Percentiles rank a stretch among this genome's conserved stretches.
Conservation (phyloP, 352 stramenopile species). For the Globisporangium uncinulatum region DNA sequence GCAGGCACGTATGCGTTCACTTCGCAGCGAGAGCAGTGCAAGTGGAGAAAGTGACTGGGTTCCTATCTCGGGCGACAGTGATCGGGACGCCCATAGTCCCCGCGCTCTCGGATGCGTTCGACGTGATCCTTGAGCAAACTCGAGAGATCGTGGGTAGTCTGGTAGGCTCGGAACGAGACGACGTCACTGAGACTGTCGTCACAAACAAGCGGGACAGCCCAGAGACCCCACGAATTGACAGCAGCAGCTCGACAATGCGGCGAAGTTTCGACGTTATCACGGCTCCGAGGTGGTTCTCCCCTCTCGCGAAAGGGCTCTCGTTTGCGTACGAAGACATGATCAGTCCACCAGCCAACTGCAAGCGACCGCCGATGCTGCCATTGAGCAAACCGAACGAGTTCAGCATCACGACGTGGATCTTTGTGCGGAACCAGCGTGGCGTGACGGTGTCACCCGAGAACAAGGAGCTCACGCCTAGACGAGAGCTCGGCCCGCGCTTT, state of each 20-base stretch:
- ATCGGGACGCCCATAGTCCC: conserved; percentile 6
- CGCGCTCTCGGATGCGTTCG: conserved; percentile 3
- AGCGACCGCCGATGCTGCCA: conserved; percentile 35
- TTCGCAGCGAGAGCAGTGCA: conserved; percentile 18
- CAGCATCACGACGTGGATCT: conserved; percentile 86
- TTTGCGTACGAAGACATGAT: conserved; percentile 58
- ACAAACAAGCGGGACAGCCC: neutral
- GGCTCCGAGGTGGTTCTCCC: conserved; percentile 46
- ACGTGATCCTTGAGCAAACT: conserved; percentile 5
- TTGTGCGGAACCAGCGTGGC: conserved; percentile 22
- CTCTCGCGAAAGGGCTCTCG: conserved; percentile 42
- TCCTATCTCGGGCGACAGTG: neutral
- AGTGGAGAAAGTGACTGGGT: neutral
- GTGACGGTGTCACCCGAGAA: too few relatives aligned
- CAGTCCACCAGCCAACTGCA: conserved; percentile 4
- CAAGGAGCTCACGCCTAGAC: neutral
- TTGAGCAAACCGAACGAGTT: conserved; percentile 75
- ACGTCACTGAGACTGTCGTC: neutral
- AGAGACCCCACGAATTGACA: conserved; percentile 1
- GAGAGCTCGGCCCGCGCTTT: conserved; percentile 32
- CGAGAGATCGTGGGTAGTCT: neutral
- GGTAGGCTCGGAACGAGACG: neutral
- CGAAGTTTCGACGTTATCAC: conserved; percentile 76
- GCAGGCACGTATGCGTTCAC: conserved; percentile 33
- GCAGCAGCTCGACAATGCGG: conserved; percentile 15